Evolutionary conservation across 2,329 filamentous ascomycete genomes (phyloP), one percentile per base, ranked within the genome.

Genomic region (Penicillium sp.): DNA sequence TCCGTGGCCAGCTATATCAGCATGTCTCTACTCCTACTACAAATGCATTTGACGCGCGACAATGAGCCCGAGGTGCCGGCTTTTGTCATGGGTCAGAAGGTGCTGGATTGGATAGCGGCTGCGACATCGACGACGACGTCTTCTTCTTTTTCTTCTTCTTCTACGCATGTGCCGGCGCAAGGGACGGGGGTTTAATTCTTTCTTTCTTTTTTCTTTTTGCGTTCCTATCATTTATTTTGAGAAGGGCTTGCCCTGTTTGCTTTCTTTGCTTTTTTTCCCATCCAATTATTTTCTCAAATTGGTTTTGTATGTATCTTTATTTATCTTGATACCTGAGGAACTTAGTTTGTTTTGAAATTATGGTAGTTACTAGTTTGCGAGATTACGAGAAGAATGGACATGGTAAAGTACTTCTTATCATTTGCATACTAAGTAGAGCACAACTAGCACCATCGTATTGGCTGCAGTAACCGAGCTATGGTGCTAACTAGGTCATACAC

Each of bases 1-100:
- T 90, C 86, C 52, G 83, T 89, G 60, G 86, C 87, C 38, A 89
- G 85, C 73, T 91, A 89, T 73, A 81, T 90, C 64, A 90, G 83
- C 73, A 89, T 91, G 85, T 81, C 85, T 53, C 81, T 82, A 11
- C 73, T 91, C 51, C 77, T 91, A 20, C 73, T 84, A 9, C 85
- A 90, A 67, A 79, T 89, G 55, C 85, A 91, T 68, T 72, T 82
- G 56, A 82, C 81, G 58, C 79, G 84, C 24, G 77, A 81, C 55
- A 82, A 85, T 61, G 85, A 87, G 66, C 80, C 83, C 8, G 75
- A 83, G 54, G 79, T 86, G 54, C 85, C 85, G 1, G 67, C 85
- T 23, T 76, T 84, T 56, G 73, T 76, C 18, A 73, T 80, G 69
- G 76, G 74, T 45, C 73, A 63, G 66, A 79, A 67, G 55, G 58